phyloP scores from a whole-genome alignment of 345 rosid species.

The Brassica nigra region DNA sequence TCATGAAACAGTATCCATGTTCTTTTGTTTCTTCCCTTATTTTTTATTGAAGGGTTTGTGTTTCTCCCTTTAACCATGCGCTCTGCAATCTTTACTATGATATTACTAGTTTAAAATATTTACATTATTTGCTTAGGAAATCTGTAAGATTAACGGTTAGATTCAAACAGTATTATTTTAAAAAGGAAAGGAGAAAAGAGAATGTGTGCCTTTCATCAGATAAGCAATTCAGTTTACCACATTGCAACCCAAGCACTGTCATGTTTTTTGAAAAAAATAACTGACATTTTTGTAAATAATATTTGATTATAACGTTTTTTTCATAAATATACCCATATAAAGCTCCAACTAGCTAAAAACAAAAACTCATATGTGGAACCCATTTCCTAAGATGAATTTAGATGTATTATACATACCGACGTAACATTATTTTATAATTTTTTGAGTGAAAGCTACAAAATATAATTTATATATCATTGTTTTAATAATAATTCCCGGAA shows the following conservation, averaged over 20 bases:
- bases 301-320: not conserved
- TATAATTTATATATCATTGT: not conserved
- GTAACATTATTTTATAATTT: not conserved
- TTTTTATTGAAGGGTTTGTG: too few relatives aligned
- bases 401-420: slow-evolving; percentile 6
- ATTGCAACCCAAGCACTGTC: not conserved
- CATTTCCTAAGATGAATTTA: slow-evolving; percentile 3
- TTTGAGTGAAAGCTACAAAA: not conserved
- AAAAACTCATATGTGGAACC: slow-evolving; percentile 16
- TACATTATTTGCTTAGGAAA: too few relatives aligned
- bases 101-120: too few relatives aligned
- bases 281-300: not conserved
- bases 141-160: too few relatives aligned
- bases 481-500: too few relatives aligned
- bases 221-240: slow-evolving; percentile 1
- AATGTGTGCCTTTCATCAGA: not conserved
- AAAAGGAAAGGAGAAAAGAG: not conserved
- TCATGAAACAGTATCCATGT: too few relatives aligned
- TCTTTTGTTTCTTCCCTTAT: too few relatives aligned
- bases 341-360: not conserved
- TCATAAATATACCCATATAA: not conserved
- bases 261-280: not conserved
- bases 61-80: too few relatives aligned
- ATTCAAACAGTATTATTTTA: not conserved
- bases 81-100: too few relatives aligned